These are phyloP conservation scores for Cordyceps javanica DNA, from an alignment of 2,329 filamentous ascomycete species.

Conservation along the genomic window DNA sequence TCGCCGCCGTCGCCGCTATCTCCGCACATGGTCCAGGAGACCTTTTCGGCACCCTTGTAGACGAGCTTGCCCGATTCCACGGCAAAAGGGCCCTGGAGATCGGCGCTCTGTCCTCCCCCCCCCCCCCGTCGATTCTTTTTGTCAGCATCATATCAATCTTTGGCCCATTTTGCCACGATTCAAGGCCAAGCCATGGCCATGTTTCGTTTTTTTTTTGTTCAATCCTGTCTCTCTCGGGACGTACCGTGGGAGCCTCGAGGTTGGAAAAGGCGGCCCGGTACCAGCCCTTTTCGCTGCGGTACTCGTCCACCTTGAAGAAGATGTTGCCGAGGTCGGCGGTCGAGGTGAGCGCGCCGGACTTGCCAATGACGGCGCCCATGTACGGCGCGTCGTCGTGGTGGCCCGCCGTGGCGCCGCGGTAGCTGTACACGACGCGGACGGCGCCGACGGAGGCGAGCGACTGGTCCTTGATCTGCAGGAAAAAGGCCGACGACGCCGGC, in stretches of 20 bases:
- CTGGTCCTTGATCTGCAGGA: slow-evolving; percentile 11
- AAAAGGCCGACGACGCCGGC: slow-evolving; percentile 6
- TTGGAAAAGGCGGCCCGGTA: slow-evolving; percentile 9
- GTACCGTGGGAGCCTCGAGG: slow-evolving; percentile 2
- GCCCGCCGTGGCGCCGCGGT: slow-evolving; percentile 9
- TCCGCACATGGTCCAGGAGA: slow-evolving; percentile 1
- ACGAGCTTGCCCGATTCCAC: slow-evolving; percentile 9
- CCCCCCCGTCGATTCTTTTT: no score
- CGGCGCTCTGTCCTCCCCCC: background rate
- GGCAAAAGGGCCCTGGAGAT: slow-evolving; percentile 9
- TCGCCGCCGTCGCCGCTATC: background rate
- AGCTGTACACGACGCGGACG: slow-evolving; percentile 9
- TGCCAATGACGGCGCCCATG: slow-evolving; percentile 4
- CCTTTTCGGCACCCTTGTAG: slow-evolving; percentile 3
- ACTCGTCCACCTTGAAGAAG: slow-evolving; percentile 10
- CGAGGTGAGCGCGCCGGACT: slow-evolving; percentile 2
- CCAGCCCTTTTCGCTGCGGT: slow-evolving; percentile 9
- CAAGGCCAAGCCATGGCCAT: no score
- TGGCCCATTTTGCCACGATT: background rate
- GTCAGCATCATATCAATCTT: no score
- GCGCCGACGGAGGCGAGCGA: background rate
- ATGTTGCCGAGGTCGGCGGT: slow-evolving; percentile 11
- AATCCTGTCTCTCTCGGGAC: background rate
- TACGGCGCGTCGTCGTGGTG: slow-evolving; percentile 5
- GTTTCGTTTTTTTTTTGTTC: background rate